A percentile compares a stretch with the other conserved stretches of the same genome.
phyloP scores from a whole-genome alignment of 2,329 filamentous ascomycete genomes.

The Catunica adiposa region DNA sequence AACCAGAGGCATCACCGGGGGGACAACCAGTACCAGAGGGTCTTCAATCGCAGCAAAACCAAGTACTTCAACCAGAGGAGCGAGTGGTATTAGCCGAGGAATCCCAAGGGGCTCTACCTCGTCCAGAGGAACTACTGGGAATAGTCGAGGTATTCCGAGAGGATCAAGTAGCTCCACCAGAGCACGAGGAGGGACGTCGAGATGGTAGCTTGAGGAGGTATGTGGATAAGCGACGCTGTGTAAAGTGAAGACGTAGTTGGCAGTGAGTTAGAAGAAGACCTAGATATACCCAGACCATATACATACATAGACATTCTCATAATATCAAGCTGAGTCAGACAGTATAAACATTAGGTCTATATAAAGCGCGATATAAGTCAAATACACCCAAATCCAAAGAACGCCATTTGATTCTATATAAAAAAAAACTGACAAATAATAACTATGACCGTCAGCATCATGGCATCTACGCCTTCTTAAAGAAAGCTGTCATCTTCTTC shows the following conservation, averaged over 20 bases:
- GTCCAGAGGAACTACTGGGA: conserved; percentile 18
- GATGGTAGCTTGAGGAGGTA: background rate
- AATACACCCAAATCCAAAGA: background rate
- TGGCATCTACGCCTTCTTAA: conserved; percentile 45
- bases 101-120: conserved; percentile 17
- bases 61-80: background rate
- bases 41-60: background rate
- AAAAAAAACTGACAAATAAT: background rate
- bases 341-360: no score
- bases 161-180: conserved; percentile 19
- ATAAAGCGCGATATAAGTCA: no score
- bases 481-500: conserved; percentile 95
- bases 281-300: no score
- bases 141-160: conserved; percentile 21
- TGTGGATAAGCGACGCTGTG: no score
- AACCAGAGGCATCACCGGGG: background rate
- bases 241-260: no score
- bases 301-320: no score
- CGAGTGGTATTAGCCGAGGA: conserved; percentile 4
- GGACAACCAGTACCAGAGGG: background rate
- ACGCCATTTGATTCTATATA: background rate
- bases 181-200: background rate
- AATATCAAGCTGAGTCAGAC: no score
- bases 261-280: no score
- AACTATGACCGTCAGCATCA: background rate